phyloP scores from a whole-genome alignment of 2,329 filamentous ascomycete genomes.

The Paramyrothecium roridum region DNA sequence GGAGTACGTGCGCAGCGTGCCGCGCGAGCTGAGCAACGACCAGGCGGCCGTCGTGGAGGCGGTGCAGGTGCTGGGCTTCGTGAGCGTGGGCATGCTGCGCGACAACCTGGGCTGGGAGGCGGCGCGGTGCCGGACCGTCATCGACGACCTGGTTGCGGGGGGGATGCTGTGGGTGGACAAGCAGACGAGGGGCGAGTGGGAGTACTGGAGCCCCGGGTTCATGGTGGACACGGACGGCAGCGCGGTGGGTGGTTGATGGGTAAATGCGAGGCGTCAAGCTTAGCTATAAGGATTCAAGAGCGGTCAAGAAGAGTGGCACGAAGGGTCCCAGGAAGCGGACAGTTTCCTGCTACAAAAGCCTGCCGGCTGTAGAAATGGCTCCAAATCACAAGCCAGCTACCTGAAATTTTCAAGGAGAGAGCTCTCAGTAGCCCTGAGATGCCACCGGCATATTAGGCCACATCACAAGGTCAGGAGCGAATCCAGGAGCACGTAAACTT shows the following conservation, averaged over 20 bases:
- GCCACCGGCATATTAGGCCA: too few species aligned
- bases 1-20: slow-evolving; percentile 86
- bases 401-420: too few species aligned
- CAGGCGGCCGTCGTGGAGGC: slow-evolving; percentile 91
- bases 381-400: too few species aligned
- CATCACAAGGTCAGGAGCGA: too few species aligned
- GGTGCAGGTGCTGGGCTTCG: slow-evolving; percentile 83
- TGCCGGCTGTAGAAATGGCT: too few species aligned
- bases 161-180: slow-evolving; percentile 93
- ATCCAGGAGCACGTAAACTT: too few species aligned
- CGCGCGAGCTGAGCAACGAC: slow-evolving; percentile 92
- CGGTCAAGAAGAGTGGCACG: too few species aligned
- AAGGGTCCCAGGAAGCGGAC: too few species aligned
- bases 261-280: slow-evolving; percentile 5
- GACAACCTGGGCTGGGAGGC: slow-evolving; percentile 83
- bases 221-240: slow-evolving; percentile 48
- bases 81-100: slow-evolving; percentile 85
- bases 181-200: slow-evolving; percentile 73
- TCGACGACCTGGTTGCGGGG: slow-evolving; percentile 85
- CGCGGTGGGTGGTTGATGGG: slow-evolving; percentile 6
- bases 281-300: too few species aligned
- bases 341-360: too few species aligned
- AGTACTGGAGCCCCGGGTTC: slow-evolving; percentile 88
- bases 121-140: slow-evolving; percentile 79
- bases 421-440: too few species aligned